These are phyloP conservation scores for Metarhizium robertsii DNA, from an alignment of 2,329 filamentous ascomycete genomes.

Conservation along the genomic window DNA sequence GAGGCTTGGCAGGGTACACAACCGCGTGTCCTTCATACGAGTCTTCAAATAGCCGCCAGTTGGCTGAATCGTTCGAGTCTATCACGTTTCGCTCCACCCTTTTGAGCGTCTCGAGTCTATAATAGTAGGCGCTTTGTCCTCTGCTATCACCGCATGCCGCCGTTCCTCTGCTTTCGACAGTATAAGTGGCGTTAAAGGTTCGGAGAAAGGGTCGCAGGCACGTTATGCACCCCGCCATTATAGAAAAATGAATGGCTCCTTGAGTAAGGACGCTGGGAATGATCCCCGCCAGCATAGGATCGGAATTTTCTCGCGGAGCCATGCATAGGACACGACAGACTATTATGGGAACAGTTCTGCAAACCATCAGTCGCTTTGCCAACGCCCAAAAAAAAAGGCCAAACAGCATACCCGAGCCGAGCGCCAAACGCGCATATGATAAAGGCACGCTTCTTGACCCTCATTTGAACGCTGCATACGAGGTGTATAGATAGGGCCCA, in stretches of 20 bases:
- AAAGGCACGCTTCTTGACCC: background rate
- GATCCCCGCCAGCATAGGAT: conserved; percentile 1
- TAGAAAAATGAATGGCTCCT: conserved; percentile 6
- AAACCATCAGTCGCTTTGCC: background rate
- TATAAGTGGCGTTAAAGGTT: conserved; percentile 2
- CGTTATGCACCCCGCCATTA: conserved; percentile 5
- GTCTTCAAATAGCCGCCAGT: conserved; percentile 4
- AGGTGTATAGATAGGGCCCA: conserved; percentile 6
- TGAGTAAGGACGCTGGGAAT: conserved; percentile 5
- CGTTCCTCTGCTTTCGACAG: background rate
- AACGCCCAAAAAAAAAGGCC: no score
- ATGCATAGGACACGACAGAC: conserved; percentile 4
- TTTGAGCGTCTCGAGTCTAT: conserved; percentile 5
- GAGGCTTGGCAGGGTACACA: background rate
- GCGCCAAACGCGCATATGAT: conserved; percentile 6
- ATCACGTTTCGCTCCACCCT: background rate
- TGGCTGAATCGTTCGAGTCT: conserved; percentile 1
- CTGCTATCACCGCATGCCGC: background rate
- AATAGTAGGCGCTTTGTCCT: background rate
- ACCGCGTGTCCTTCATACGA: background rate
- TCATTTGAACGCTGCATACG: conserved; percentile 6
- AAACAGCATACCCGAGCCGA: conserved; percentile 1
- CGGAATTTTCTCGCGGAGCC: background rate
- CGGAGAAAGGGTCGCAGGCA: conserved; percentile 6
- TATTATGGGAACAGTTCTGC: conserved; percentile 1